Evolutionary conservation across 148 eudicot species (phyloP).

Genomic region (Cornus florida): DNA sequence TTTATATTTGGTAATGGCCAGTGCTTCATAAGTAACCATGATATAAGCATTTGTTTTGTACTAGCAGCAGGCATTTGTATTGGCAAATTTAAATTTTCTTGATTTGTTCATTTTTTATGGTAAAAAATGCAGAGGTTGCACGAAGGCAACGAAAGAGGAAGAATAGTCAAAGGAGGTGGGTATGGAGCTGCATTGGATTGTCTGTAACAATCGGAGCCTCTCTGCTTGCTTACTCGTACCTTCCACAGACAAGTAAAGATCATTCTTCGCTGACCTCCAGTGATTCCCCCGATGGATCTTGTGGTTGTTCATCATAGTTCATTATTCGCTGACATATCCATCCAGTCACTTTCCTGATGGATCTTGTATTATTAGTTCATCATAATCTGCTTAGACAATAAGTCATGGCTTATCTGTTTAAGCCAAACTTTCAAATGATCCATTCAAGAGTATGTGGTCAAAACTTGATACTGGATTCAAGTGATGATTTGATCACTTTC

Average conservation of each 20-base stretch:
- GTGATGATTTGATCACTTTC: neutral
- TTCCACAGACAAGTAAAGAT: constrained; percentile 22
- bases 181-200: constrained; percentile 50
- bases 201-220: constrained; percentile 38
- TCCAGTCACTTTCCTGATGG: too few species aligned
- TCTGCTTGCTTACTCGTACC: constrained; percentile 33
- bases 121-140: constrained; percentile 36
- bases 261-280: constrained; percentile 11
- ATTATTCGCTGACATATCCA: too few species aligned
- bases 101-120: neutral
- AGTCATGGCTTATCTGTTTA: neutral
- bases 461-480: too few species aligned
- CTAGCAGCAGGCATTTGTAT: neutral
- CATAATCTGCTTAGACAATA: neutral
- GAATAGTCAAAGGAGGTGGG: constrained; percentile 34
- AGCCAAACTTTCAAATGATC: neutral
- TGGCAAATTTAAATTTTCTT: constrained; percentile 5
- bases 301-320: neutral
- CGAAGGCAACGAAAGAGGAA: constrained; percentile 43
- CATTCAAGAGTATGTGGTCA: neutral
- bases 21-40: neutral
- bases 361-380: neutral
- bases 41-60: neutral
- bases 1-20: too few species aligned
- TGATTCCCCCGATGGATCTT: constrained; percentile 15